Percentiles rank a stretch among this genome's conserved stretches.
These are phyloP conservation scores for Candida easanensis DNA, from an alignment of 805 yeast species.

Conservation along the genomic window DNA sequence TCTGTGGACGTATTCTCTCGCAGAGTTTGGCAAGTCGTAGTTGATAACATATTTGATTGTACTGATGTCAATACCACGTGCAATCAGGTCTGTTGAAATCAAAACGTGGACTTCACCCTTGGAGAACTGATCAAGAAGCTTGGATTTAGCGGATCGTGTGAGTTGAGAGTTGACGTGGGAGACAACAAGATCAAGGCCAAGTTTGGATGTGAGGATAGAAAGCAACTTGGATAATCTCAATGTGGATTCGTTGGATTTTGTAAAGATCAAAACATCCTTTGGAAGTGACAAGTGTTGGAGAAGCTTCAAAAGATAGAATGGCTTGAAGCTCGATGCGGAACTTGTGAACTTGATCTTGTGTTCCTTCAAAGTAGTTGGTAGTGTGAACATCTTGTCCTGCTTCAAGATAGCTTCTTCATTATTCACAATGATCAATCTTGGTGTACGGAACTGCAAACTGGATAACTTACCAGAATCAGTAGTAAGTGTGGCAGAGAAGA, in stretches of 20 bases:
- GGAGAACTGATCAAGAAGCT: slow-evolving; percentile 59
- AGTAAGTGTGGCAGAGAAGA: slow-evolving; percentile 91
- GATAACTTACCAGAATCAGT: slow-evolving; percentile 88
- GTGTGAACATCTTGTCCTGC: slow-evolving; percentile 52
- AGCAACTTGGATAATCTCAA: slow-evolving; percentile 71
- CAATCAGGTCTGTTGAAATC: slow-evolving; percentile 85
- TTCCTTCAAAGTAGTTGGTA: slow-evolving; percentile 55
- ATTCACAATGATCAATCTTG: slow-evolving; percentile 74
- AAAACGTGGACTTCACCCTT: slow-evolving; percentile 49
- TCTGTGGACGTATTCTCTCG: slow-evolving; percentile 92
- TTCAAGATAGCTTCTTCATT: slow-evolving; percentile 40
- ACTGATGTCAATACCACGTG: slow-evolving; percentile 90
- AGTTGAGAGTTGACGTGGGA: slow-evolving; percentile 59
- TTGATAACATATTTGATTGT: slow-evolving; percentile 75
- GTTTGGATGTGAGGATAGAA: slow-evolving; percentile 35
- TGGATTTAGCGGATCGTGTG: slow-evolving; percentile 49
- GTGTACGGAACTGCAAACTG: slow-evolving; percentile 63
- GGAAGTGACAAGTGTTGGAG: slow-evolving; percentile 34
- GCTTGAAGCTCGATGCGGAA: slow-evolving; percentile 55
- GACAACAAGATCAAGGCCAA: slow-evolving; percentile 24
- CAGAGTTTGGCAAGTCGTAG: slow-evolving; percentile 85
- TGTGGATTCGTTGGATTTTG: slow-evolving; percentile 82
- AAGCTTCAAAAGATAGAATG: slow-evolving; percentile 64
- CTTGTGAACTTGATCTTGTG: slow-evolving; percentile 34
- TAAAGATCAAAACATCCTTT: slow-evolving; percentile 54